A percentile compares a stretch with the other conserved stretches of the same genome.
phyloP scores from a whole-genome alignment of 2,329 filamentous ascomycete species.

The Aureobasidium sp. region DNA sequence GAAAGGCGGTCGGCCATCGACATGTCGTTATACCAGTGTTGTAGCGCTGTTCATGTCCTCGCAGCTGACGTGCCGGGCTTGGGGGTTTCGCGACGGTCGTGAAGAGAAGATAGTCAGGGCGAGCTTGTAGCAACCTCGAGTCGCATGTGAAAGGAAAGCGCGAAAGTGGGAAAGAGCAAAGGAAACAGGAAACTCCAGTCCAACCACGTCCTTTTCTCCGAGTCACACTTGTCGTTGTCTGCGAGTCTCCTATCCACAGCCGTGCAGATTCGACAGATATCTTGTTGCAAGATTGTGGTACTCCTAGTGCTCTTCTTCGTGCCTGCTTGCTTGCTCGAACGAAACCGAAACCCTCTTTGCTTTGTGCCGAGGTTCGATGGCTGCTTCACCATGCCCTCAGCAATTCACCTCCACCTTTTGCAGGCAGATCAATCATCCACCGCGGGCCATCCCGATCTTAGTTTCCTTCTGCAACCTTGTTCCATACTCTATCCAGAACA shows the following conservation, averaged over 20 bases:
- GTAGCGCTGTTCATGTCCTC: not conserved
- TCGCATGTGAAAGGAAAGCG: slow-evolving; percentile 13
- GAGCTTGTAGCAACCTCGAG: not conserved
- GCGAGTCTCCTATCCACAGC: not conserved
- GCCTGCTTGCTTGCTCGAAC: not conserved
- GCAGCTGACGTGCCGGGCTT: not conserved
- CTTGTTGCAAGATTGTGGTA: not conserved
- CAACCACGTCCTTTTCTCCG: not conserved
- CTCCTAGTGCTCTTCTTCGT: not conserved
- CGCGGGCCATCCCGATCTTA: not conserved
- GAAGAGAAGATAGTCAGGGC: not conserved
- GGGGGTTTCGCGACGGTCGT: not conserved
- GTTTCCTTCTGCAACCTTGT: not conserved
- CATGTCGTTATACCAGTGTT: not conserved
- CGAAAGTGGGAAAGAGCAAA: slow-evolving; percentile 7
- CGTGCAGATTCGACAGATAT: not conserved
- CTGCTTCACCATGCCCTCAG: not conserved
- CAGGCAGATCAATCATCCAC: not conserved
- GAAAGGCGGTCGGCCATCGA: slow-evolving; percentile 15
- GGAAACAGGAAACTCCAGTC: not conserved
- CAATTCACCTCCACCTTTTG: not conserved
- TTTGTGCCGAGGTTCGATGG: slow-evolving; percentile 1
- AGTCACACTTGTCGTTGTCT: not conserved
- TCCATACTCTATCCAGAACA: not conserved
- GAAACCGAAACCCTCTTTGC: not conserved